Conservation (phyloP, 768 basidiomycete species). For the Nevesoporus exiguus region DNA sequence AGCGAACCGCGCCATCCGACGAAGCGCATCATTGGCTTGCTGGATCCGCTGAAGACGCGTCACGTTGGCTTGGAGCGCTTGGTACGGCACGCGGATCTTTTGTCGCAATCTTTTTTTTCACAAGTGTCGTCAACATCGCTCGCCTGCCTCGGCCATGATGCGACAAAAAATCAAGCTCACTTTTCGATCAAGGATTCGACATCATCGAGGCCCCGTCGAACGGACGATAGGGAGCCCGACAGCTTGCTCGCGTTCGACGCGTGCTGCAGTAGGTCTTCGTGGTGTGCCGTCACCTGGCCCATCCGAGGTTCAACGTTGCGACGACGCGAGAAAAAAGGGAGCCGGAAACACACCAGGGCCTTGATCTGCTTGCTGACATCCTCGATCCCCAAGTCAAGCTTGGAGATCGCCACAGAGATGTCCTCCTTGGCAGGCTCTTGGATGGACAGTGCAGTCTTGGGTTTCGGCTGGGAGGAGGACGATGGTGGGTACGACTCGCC, state of each 20-base stretch:
- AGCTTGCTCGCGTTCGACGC: constrained; percentile 74
- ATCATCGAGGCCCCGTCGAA: constrained; percentile 67
- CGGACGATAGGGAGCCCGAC: constrained; percentile 62
- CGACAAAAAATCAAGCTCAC: constrained; percentile 41
- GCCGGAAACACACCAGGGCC: constrained; percentile 67
- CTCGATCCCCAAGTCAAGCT: constrained; percentile 83
- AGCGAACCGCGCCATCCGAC: constrained; percentile 82
- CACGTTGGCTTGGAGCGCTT: constrained; percentile 68
- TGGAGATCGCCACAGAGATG: constrained; percentile 84
- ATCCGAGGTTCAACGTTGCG: neutral
- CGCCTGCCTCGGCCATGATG: too few relatives aligned
- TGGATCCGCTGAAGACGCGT: constrained; percentile 73
- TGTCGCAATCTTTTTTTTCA: constrained; percentile 58
- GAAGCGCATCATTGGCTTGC: constrained; percentile 78
- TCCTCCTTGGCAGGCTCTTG: constrained; percentile 75
- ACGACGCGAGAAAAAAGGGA: neutral
- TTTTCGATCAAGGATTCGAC: constrained; percentile 75
- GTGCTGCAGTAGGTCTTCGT: constrained; percentile 77
- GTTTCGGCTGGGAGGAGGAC: constrained; percentile 29
- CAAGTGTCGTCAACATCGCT: neutral
- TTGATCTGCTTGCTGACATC: constrained; percentile 91
- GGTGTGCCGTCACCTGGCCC: constrained; percentile 75
- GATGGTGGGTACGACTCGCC: constrained; percentile 79
- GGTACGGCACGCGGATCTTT: constrained; percentile 86
- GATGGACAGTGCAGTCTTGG: constrained; percentile 21